Conservation (phyloP, 306 rosid species). For the Castanea crenata region DNA sequence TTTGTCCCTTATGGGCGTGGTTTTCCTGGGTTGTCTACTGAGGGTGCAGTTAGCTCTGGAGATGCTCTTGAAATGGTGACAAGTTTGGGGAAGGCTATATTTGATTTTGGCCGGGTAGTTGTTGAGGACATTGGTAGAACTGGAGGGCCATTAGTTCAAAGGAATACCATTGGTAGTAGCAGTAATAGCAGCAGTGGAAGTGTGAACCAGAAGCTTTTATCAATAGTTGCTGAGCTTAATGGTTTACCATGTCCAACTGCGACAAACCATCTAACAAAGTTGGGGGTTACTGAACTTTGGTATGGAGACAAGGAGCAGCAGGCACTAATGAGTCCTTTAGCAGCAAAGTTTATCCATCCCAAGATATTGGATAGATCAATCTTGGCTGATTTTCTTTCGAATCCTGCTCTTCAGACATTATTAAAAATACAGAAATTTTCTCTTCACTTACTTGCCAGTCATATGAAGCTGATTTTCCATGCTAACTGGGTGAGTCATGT, state of each 20-base stretch:
- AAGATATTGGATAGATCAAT: constrained; percentile 68
- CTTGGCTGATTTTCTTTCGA: constrained; percentile 58
- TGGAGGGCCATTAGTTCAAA: constrained; percentile 60
- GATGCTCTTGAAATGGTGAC: constrained; percentile 98
- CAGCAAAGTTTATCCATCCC: constrained; percentile 79
- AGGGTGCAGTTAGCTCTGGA: constrained; percentile 74
- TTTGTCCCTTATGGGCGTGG: constrained; percentile 39
- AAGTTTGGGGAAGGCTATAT: constrained; percentile 89
- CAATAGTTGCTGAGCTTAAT: constrained; percentile 73
- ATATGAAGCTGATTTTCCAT: constrained; percentile 78
- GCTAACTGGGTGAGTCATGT: constrained; percentile 85
- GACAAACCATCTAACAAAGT: constrained; percentile 54
- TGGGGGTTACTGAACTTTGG: constrained; percentile 87
- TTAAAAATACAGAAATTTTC: constrained; percentile 71
- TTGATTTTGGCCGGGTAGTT: constrained; percentile 95
- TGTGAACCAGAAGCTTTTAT: constrained; percentile 45
- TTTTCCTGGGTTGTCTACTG: constrained; percentile 47
- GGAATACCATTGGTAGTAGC: constrained; percentile 37
- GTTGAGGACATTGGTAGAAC: constrained; percentile 89
- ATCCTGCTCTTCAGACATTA: constrained; percentile 47
- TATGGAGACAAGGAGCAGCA: constrained; percentile 82
- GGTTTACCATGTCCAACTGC: constrained; percentile 95
- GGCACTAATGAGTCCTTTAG: constrained; percentile 72
- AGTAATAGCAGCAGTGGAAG: constrained; percentile 36
- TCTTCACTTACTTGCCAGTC: constrained; percentile 64